phyloP scores from a whole-genome alignment of 164 flowering plant genomes.

The Sedum album region DNA sequence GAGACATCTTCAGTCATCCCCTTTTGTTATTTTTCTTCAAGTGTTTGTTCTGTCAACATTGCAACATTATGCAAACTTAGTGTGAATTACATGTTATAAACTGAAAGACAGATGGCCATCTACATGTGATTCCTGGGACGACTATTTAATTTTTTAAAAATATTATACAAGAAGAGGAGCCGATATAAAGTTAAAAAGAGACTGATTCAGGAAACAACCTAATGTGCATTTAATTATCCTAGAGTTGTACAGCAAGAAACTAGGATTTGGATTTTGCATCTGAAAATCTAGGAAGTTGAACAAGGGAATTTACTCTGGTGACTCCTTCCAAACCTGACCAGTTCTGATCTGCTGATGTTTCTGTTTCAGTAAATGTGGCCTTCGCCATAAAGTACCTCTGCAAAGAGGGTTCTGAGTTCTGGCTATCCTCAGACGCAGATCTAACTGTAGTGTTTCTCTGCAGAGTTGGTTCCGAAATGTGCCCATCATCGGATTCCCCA shows the following conservation, averaged over 20 bases:
- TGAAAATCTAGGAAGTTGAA: constrained; percentile 88
- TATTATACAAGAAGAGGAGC: constrained; percentile 11
- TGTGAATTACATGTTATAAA: too few species aligned
- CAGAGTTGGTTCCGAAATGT: constrained; percentile 54
- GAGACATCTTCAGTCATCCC: neutral
- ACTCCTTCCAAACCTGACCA: constrained; percentile 93
- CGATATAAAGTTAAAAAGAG: neutral
- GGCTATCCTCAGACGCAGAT: constrained; percentile 43
- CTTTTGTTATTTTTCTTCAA: neutral
- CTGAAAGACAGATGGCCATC: too few species aligned
- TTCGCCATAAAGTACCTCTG: constrained; percentile 65
- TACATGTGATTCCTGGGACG: too few species aligned
- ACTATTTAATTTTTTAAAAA: neutral
- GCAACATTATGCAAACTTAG: neutral
- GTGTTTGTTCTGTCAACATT: neutral
- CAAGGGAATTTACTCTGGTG: constrained; percentile 78
- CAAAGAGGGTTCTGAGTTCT: constrained; percentile 46
- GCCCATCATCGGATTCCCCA: constrained; percentile 66
- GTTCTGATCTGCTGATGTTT: constrained; percentile 49
- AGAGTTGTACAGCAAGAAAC: too few species aligned
- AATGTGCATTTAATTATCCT: too few species aligned
- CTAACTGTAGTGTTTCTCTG: constrained; percentile 68
- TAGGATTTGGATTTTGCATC: constrained; percentile 46
- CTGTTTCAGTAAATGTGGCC: constrained; percentile 31
- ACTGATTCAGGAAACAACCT: too few species aligned